phyloP scores from a whole-genome alignment of 495 filamentous ascomycete genomes.

The Stereocaulon alpinum region DNA sequence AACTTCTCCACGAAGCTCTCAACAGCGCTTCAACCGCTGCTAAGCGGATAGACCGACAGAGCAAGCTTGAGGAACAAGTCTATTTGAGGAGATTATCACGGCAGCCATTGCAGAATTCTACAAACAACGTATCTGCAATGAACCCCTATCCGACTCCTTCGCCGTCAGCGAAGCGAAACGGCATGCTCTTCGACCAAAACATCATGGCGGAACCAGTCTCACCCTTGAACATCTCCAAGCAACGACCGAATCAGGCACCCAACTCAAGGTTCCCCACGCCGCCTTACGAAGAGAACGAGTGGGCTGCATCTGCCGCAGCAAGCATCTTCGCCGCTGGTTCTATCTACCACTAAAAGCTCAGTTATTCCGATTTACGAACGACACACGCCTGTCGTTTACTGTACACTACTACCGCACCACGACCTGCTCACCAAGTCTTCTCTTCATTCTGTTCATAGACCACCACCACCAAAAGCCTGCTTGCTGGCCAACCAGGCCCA shows the following conservation, averaged over 20 bases:
- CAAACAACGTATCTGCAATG: slow-evolving; percentile 49
- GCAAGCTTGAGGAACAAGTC: slow-evolving; percentile 26
- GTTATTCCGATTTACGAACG: background rate
- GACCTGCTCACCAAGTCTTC: background rate
- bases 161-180: slow-evolving; percentile 71
- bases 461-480: background rate
- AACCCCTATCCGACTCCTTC: slow-evolving; percentile 89
- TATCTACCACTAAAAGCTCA: slow-evolving; percentile 30
- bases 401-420: background rate
- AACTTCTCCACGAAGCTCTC: slow-evolving; percentile 78
- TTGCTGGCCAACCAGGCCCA: slow-evolving; percentile 11
- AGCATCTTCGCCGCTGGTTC: slow-evolving; percentile 62
- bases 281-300: slow-evolving; percentile 82
- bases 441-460: slow-evolving; percentile 2
- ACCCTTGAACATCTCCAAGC: slow-evolving; percentile 39
- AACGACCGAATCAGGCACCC: slow-evolving; percentile 36
- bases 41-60: slow-evolving; percentile 41
- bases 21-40: slow-evolving; percentile 49
- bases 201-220: slow-evolving; percentile 54
- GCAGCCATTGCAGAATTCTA: slow-evolving; percentile 40
- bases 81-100: slow-evolving; percentile 36
- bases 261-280: slow-evolving; percentile 89
- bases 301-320: slow-evolving; percentile 68
- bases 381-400: slow-evolving; percentile 1
- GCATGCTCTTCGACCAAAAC: slow-evolving; percentile 55